These are phyloP conservation scores for Podospora pseudoanserina DNA, from an alignment of 495 filamentous ascomycete genomes.

Conservation along the genomic window DNA sequence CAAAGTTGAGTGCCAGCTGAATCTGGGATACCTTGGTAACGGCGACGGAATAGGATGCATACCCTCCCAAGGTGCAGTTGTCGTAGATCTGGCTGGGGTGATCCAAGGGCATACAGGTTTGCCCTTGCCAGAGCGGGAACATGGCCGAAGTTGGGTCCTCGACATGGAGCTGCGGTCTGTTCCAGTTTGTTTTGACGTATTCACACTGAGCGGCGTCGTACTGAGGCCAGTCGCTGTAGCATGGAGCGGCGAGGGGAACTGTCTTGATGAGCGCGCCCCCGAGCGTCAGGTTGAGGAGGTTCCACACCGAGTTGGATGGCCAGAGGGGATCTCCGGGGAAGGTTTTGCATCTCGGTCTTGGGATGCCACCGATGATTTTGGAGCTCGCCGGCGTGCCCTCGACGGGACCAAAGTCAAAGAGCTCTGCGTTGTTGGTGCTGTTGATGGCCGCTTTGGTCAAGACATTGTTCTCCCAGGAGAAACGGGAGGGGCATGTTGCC, in stretches of 20 bases:
- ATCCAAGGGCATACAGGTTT: constrained; percentile 44
- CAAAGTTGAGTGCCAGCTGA: constrained; percentile 60
- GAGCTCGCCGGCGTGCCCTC: not conserved
- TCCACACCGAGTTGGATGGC: constrained; percentile 41
- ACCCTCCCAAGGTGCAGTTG: constrained; percentile 57
- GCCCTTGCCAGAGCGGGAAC: constrained; percentile 49
- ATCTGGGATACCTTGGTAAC: constrained; percentile 55
- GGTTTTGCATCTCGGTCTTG: constrained; percentile 41
- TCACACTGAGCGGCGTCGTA: constrained; percentile 45
- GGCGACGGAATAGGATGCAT: constrained; percentile 57
- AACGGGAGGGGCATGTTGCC: constrained; percentile 15
- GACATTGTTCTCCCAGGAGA: constrained; percentile 20
- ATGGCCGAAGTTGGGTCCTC: constrained; percentile 47
- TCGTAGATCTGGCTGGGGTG: constrained; percentile 39
- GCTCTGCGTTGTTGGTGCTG: constrained; percentile 1
- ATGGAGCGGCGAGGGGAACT: constrained; percentile 53
- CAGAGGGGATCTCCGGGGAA: constrained; percentile 49
- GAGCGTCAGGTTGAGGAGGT: constrained; percentile 43
- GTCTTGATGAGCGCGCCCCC: constrained; percentile 55
- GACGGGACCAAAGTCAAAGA: constrained; percentile 16
- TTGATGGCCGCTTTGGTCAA: constrained; percentile 17
- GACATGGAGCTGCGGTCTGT: constrained; percentile 28
- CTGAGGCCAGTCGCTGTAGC: constrained; percentile 48
- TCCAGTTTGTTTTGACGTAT: constrained; percentile 32
- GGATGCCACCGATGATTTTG: not conserved